Base-by-base conservation (phyloP, 2,329 filamentous ascomycete genomes). In the Penicillium polonicum region DNA sequence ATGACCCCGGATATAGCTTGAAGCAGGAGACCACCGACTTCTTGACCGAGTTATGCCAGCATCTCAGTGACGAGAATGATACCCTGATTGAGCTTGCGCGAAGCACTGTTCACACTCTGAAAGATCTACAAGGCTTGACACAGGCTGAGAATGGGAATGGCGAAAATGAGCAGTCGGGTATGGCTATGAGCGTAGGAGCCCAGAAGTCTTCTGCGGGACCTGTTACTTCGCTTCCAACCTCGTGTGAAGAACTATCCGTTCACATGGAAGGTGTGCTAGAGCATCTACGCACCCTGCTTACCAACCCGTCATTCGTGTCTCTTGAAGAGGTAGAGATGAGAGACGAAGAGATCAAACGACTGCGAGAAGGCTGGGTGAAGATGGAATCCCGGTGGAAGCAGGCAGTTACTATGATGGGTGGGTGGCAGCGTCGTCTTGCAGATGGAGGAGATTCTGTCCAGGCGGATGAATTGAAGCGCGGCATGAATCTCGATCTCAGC, bases 301-400 rank as follows among this genome's bases (percentile, higher is more conserved):
- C 92, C 9, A 97, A 97, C 69, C 94, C 94, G 1, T 96, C 92
- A 2, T 99, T 97, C 72, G 94, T 97, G 15, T 90, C 93, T 0
- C 85, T 97, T 23, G 94, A 97, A 68, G 94, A 97, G 73, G 91
- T 99, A 2, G 88, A 95, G 69, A 78, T 92, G n/a, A 86, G 93
- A 54, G 93, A 99, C 63, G 89, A 95, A 59, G 92, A 97, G 72
- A 97, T 99, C 63, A 82, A 84, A 52, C 85, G 90, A 51, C 80
- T 99, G 48, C 86, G 91, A 54, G 85, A 89, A 55, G 91, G 92
- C 17, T 96, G 93, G 88, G 90, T 95, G 72, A 92, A 89, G 75
- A 96, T 97, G 90, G 92, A 97, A 74, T 83, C 80, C 23, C 85
- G 92, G 51, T 96, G 94, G 91, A 88, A 86, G 63, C 93, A 97